These are phyloP conservation scores for Dentiscutata heterogama DNA, from an alignment of 371 early-diverging fungal species.

Conservation along the genomic window DNA sequence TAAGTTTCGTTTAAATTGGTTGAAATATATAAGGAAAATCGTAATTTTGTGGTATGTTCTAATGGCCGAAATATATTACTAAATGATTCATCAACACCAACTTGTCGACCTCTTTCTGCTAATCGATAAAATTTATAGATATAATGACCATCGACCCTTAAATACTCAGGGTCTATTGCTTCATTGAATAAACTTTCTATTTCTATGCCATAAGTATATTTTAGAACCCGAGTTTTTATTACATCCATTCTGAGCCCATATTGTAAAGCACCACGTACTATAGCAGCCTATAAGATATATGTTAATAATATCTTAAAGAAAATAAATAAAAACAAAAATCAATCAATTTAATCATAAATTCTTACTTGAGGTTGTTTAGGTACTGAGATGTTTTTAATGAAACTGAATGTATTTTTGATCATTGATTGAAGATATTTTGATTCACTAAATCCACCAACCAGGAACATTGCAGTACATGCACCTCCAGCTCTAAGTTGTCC, in stretches of 20 bases:
- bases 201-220: slow-evolving; percentile 41
- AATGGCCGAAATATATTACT: background rate
- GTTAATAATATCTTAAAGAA: background rate
- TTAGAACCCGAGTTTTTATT: slow-evolving; percentile 23
- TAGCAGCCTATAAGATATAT: background rate
- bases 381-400: slow-evolving; percentile 42
- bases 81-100: slow-evolving; percentile 34
- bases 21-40: slow-evolving; percentile 8
- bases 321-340: too few species aligned
- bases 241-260: slow-evolving; percentile 39
- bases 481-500: slow-evolving; percentile 61
- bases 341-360: too few species aligned
- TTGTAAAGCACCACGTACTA: slow-evolving; percentile 25
- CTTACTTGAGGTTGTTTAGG: slow-evolving; percentile 49
- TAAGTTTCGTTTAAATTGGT: background rate
- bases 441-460: slow-evolving; percentile 66
- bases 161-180: background rate
- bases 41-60: slow-evolving; percentile 1
- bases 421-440: slow-evolving; percentile 58
- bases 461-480: slow-evolving; percentile 57
- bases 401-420: slow-evolving; percentile 34
- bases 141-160: background rate
- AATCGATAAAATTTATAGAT: slow-evolving; percentile 22
- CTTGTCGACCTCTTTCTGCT: slow-evolving; percentile 22
- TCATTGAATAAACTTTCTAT: background rate